phyloP scores from a whole-genome alignment of 768 basidiomycete genomes.

The Boletus reticulatus region DNA sequence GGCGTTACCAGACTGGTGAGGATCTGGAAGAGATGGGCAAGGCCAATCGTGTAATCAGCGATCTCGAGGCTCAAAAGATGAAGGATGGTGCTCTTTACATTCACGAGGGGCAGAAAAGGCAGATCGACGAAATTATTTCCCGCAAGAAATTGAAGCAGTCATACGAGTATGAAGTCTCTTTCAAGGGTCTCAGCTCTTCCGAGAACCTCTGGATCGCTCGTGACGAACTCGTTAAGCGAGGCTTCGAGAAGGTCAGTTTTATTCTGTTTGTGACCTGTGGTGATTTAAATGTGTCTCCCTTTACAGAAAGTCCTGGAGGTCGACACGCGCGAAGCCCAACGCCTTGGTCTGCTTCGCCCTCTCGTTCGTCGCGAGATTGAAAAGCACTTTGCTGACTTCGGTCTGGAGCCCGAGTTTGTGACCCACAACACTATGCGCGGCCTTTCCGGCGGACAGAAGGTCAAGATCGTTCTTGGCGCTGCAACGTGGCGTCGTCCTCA shows the following conservation, averaged over 20 bases:
- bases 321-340: slow-evolving; percentile 96
- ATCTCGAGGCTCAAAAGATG: slow-evolving; percentile 93
- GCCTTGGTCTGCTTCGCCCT: slow-evolving; percentile 90
- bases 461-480: slow-evolving; percentile 98
- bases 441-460: slow-evolving; percentile 98
- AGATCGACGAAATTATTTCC: slow-evolving; percentile 86
- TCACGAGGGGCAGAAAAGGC: slow-evolving; percentile 91
- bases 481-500: slow-evolving; percentile 99
- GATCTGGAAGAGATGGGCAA: slow-evolving; percentile 96
- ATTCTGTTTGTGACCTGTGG: not conserved
- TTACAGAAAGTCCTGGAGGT: slow-evolving; percentile 91
- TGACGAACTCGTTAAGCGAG: slow-evolving; percentile 96
- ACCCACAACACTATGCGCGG: slow-evolving; percentile 99
- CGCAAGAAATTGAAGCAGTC: slow-evolving; percentile 99
- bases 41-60: slow-evolving; percentile 82
- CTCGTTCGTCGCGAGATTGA: slow-evolving; percentile 98
- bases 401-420: slow-evolving; percentile 98
- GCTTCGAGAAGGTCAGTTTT: slow-evolving; percentile 81
- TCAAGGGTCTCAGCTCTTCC: slow-evolving; percentile 92
- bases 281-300: not conserved
- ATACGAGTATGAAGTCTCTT: slow-evolving; percentile 96
- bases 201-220: slow-evolving; percentile 98
- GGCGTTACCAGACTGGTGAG: slow-evolving; percentile 99
- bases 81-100: slow-evolving; percentile 86
- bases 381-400: slow-evolving; percentile 99